Percentiles rank a stretch among this genome's conserved stretches.
These are phyloP conservation scores for Skeletonema costatum DNA, from an alignment of 108 stramenopile genomes.

Conservation along the genomic window DNA sequence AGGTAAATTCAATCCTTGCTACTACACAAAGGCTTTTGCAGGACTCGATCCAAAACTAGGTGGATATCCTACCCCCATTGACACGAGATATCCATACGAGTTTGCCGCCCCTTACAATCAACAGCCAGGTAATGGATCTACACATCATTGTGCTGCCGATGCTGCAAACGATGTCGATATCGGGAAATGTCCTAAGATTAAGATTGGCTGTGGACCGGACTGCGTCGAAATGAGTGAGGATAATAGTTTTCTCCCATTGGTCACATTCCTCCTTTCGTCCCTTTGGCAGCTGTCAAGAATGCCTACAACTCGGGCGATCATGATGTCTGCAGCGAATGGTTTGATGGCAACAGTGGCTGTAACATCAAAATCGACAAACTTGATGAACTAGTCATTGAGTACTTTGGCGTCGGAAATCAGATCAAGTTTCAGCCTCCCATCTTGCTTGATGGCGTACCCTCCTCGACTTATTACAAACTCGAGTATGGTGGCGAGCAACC, in stretches of 20 bases:
- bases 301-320: slow-evolving; percentile 1
- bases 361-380: slow-evolving; percentile 1
- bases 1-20: not conserved
- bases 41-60: no score
- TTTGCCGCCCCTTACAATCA: no score
- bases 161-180: not conserved
- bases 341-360: slow-evolving; percentile 3
- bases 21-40: no score
- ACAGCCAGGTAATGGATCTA: no score
- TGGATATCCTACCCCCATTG: no score
- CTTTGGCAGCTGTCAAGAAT: not conserved
- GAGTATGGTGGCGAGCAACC: slow-evolving; percentile 6
- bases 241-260: not conserved
- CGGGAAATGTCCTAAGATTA: not conserved
- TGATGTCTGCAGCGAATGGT: slow-evolving; percentile 5
- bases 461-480: slow-evolving; percentile 15
- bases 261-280: not conserved
- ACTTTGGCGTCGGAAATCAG: not conserved
- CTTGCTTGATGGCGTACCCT: slow-evolving; percentile 3
- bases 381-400: slow-evolving; percentile 5
- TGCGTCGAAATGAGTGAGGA: not conserved
- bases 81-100: no score
- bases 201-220: not conserved
- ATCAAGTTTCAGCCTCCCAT: slow-evolving; percentile 17
- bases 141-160: not conserved